Evolutionary conservation across 805 yeast genomes (phyloP).

Genomic region (Monosporozyma unispora): DNA sequence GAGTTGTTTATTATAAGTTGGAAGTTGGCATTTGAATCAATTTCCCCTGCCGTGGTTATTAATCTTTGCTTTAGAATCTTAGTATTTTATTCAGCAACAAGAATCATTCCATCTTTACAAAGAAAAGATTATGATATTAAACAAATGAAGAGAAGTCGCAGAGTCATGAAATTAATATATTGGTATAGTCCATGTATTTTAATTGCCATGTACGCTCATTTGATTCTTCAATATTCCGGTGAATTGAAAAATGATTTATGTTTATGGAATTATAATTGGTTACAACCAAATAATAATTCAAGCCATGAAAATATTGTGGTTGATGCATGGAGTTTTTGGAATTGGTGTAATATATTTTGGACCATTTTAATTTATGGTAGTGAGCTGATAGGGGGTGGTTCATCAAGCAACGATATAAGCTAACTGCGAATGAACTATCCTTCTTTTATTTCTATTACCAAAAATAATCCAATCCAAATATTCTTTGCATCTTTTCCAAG

Average conservation of each 20-base stretch:
- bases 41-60: slow-evolving; percentile 72
- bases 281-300: slow-evolving; percentile 17
- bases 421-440: neutral
- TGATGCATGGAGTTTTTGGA: slow-evolving; percentile 93
- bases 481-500: neutral
- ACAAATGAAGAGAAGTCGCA: slow-evolving; percentile 22
- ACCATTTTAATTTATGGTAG: slow-evolving; percentile 71
- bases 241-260: slow-evolving; percentile 55
- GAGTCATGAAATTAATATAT: slow-evolving; percentile 51
- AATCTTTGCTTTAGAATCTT: slow-evolving; percentile 78
- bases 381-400: slow-evolving; percentile 40
- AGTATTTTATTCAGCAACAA: slow-evolving; percentile 85
- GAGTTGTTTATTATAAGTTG: slow-evolving; percentile 29
- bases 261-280: slow-evolving; percentile 41
- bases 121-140: slow-evolving; percentile 17
- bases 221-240: slow-evolving; percentile 82
- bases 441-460: neutral
- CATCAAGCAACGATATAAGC: slow-evolving; percentile 1
- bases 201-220: slow-evolving; percentile 89
- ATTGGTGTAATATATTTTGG: slow-evolving; percentile 84
- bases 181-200: slow-evolving; percentile 90
- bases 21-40: slow-evolving; percentile 45
- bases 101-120: slow-evolving; percentile 77
- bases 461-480: neutral
- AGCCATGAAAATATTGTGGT: slow-evolving; percentile 25